Evolutionary conservation across 1,139 yeast species (phyloP).

Genomic region (Yamadazyma aaseri): DNA sequence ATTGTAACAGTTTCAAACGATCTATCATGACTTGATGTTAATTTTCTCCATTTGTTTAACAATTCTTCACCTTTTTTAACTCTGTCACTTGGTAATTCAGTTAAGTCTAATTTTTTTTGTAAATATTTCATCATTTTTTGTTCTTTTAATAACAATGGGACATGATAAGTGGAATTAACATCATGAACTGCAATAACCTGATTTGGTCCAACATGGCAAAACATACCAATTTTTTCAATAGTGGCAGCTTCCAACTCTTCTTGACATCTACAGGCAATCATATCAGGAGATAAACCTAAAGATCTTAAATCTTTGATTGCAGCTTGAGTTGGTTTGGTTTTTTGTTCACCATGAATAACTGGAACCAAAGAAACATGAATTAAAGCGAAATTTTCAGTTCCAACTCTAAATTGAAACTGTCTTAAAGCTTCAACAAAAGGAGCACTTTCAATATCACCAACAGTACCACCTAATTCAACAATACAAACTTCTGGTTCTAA

Average conservation of each 20-base stretch:
- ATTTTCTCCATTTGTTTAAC: constrained; percentile 73
- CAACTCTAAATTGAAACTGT: constrained; percentile 97
- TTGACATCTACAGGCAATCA: constrained; percentile 97
- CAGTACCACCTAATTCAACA: constrained; percentile 97
- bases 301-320: constrained; percentile 96
- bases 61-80: constrained; percentile 63
- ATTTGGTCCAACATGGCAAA: constrained; percentile 96
- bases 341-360: constrained; percentile 97
- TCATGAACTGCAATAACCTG: constrained; percentile 97
- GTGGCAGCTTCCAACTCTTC: constrained; percentile 79
- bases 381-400: constrained; percentile 87
- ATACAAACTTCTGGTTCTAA: constrained; percentile 91
- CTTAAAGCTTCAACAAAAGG: constrained; percentile 98
- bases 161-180: constrained; percentile 95
- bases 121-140: constrained; percentile 82
- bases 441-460: constrained; percentile 98
- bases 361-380: constrained; percentile 97
- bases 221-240: constrained; percentile 95
- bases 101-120: constrained; percentile 63
- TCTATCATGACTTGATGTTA: constrained; percentile 76
- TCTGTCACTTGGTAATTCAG: constrained; percentile 56
- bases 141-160: constrained; percentile 85
- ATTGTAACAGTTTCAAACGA: constrained; percentile 86
- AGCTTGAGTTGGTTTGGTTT: constrained; percentile 99
- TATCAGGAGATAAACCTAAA: constrained; percentile 90